phyloP scores from a whole-genome alignment of 495 filamentous ascomycete genomes.

The Annulohypoxylon maeteangense region DNA sequence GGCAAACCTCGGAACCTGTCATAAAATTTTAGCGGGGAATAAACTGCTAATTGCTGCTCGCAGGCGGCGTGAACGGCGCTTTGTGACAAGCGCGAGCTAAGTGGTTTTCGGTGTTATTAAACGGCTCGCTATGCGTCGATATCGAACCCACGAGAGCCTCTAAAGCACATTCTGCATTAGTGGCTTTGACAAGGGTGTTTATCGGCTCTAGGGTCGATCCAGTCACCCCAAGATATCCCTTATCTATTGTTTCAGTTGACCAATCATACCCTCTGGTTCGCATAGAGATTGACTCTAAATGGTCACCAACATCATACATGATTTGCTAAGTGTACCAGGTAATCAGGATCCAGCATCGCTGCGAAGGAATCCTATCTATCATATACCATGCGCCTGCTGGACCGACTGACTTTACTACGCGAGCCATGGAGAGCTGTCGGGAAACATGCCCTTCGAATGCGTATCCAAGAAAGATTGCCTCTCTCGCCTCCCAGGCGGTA shows the following conservation, averaged over 20 bases:
- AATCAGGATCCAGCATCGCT: conserved; percentile 28
- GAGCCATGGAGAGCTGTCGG: conserved; percentile 24
- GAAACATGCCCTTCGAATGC: conserved; percentile 25
- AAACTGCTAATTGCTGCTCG: neutral
- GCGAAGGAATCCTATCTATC: conserved; percentile 29
- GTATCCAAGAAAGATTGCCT: conserved; percentile 32
- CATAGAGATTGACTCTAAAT: conserved; percentile 37
- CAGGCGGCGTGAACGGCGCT: conserved; percentile 6
- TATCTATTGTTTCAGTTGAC: conserved; percentile 40
- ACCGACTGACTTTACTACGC: conserved; percentile 28
- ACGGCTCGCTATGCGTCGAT: conserved; percentile 22
- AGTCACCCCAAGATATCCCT: conserved; percentile 37
- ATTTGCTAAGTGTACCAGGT: conserved; percentile 42
- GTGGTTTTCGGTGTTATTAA: conserved; percentile 26
- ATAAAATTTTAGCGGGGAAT: conserved; percentile 7
- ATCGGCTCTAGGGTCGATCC: conserved; percentile 30
- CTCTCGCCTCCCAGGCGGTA: conserved; percentile 21
- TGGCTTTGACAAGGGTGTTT: conserved; percentile 31
- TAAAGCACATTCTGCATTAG: conserved; percentile 34
- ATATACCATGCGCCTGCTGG: conserved; percentile 30
- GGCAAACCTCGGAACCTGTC: conserved; percentile 2
- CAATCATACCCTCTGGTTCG: conserved; percentile 31
- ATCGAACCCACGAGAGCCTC: conserved; percentile 34
- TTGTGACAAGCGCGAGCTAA: conserved; percentile 16
- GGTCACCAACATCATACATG: conserved; percentile 34